Conservation (phyloP, 2,329 filamentous ascomycete species). For the Fusarium annulatum region DNA sequence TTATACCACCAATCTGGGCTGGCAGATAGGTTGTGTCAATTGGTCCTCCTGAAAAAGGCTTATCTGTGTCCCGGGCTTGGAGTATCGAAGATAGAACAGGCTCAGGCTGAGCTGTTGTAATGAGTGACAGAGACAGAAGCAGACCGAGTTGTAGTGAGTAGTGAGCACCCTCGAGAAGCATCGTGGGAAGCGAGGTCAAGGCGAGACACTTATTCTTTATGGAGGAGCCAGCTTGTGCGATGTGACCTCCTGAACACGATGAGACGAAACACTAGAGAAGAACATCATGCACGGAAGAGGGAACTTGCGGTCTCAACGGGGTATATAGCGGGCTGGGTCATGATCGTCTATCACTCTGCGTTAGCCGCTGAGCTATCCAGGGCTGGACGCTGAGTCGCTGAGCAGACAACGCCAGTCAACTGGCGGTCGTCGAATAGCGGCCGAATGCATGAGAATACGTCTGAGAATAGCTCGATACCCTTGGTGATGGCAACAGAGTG, state of each 20-base stretch:
- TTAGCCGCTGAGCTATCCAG: slow-evolving; percentile 54
- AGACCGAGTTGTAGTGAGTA: slow-evolving; percentile 45
- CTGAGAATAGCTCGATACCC: slow-evolving; percentile 51
- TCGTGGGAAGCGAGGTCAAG: slow-evolving; percentile 51
- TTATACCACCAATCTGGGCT: slow-evolving; percentile 83
- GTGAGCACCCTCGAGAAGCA: slow-evolving; percentile 50
- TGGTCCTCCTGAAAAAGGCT: slow-evolving; percentile 68
- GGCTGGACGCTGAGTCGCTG: slow-evolving; percentile 58
- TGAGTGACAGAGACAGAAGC: slow-evolving; percentile 45
- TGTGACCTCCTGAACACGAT: slow-evolving; percentile 57
- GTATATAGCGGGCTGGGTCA: slow-evolving; percentile 69
- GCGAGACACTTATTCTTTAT: slow-evolving; percentile 47
- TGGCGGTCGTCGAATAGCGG: slow-evolving; percentile 46
- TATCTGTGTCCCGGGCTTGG: slow-evolving; percentile 58
- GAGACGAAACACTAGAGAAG: slow-evolving; percentile 63
- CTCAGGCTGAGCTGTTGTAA: slow-evolving; percentile 47
- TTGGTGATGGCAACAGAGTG: slow-evolving; percentile 46
- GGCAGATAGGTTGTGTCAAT: slow-evolving; percentile 75
- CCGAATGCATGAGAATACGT: slow-evolving; percentile 52
- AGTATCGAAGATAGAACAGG: slow-evolving; percentile 44
- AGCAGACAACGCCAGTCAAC: slow-evolving; percentile 30
- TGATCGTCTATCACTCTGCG: slow-evolving; percentile 56
- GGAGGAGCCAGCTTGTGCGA: slow-evolving; percentile 48
- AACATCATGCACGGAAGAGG: slow-evolving; percentile 56
- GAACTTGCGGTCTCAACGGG: slow-evolving; percentile 57